phyloP scores from a whole-genome alignment of 1,284 basidiomycete species.

The Bjerkandera adusta region DNA sequence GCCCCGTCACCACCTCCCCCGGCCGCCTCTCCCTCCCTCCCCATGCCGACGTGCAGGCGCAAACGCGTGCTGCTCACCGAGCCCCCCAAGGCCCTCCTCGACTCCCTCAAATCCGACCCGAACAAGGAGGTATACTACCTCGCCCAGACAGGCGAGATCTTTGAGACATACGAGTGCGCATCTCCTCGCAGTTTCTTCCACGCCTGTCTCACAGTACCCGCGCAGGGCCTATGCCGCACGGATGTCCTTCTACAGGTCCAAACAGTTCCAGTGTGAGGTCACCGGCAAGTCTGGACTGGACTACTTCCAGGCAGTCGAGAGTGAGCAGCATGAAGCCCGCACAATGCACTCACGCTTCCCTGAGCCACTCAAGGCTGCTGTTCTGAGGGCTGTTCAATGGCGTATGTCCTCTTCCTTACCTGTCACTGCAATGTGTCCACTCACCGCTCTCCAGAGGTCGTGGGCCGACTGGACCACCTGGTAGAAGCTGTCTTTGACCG shows the following conservation, averaged over 20 bases:
- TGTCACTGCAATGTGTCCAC: slow-evolving; percentile 14
- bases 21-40: slow-evolving; percentile 22
- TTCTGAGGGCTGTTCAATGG: slow-evolving; percentile 93
- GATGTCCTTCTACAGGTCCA: slow-evolving; percentile 91
- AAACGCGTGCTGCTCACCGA: slow-evolving; percentile 88
- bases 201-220: slow-evolving; percentile 21
- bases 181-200: slow-evolving; percentile 17
- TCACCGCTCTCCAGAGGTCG: slow-evolving; percentile 67
- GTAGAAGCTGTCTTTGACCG: slow-evolving; percentile 94
- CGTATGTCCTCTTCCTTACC: slow-evolving; percentile 58
- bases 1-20: slow-evolving; percentile 21
- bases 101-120: slow-evolving; percentile 58
- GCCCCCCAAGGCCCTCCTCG: slow-evolving; percentile 66
- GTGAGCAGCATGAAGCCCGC: slow-evolving; percentile 85
- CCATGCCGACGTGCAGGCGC: slow-evolving; percentile 88
- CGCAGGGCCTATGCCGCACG: slow-evolving; percentile 84
- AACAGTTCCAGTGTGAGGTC: slow-evolving; percentile 94
- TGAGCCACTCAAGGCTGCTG: slow-evolving; percentile 86
- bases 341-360: slow-evolving; percentile 91
- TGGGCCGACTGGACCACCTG: slow-evolving; percentile 91
- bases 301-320: slow-evolving; percentile 92
- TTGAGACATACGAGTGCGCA: slow-evolving; percentile 89
- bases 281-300: slow-evolving; percentile 91
- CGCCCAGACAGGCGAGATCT: slow-evolving; percentile 91
- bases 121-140: slow-evolving; percentile 86